Base-by-base conservation (phyloP, 176 grass and related monocot species). In the Microstegium vimineum region DNA sequence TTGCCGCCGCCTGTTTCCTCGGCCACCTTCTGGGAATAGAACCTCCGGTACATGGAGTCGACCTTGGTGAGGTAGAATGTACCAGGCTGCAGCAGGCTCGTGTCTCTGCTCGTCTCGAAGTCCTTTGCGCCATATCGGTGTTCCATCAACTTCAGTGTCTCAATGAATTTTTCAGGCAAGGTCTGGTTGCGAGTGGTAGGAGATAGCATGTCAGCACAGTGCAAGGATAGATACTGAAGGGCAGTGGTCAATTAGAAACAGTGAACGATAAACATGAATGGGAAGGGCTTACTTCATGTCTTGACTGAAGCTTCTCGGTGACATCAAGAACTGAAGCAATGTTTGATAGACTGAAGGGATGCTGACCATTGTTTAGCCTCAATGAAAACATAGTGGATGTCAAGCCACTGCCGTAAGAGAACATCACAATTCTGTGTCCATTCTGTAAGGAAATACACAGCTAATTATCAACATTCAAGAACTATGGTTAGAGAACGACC, bases 381-480 rank as follows among this genome's bases (percentile, higher is more conserved):
- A 98, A 88, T 22, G 90, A 98, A n/a, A n/a, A n/a, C n/a, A n/a
- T n/a, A n/a, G n/a, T n/a, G n/a, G n/a, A n/a, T n/a, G n/a, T n/a
- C n/a, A n/a, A n/a, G n/a, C n/a, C n/a, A n/a, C n/a, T n/a, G n/a
- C n/a, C n/a, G n/a, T n/a, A n/a, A n/a, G n/a, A n/a, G n/a, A n/a
- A n/a, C n/a, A n/a, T n/a, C n/a, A n/a, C n/a, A n/a, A n/a, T n/a
- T n/a, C n/a, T n/a, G 78, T 45, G 88, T 85, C 37, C 88, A 80
- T 94, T 6, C 92, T 92, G 35, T 94, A 98, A 85, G 95, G 94
- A 82, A 98, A 98, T 92, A 98, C 94, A 56, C 88, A 3, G 12
- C n/a, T n/a, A n/a, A n/a, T n/a, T n/a, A n/a, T n/a, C n/a, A n/a
- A n/a, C n/a, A n/a, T n/a, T n/a, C n/a, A n/a, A n/a, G n/a, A n/a